Conservation (phyloP, 2,329 filamentous ascomycete species). For the Xylariaceae sp. region DNA sequence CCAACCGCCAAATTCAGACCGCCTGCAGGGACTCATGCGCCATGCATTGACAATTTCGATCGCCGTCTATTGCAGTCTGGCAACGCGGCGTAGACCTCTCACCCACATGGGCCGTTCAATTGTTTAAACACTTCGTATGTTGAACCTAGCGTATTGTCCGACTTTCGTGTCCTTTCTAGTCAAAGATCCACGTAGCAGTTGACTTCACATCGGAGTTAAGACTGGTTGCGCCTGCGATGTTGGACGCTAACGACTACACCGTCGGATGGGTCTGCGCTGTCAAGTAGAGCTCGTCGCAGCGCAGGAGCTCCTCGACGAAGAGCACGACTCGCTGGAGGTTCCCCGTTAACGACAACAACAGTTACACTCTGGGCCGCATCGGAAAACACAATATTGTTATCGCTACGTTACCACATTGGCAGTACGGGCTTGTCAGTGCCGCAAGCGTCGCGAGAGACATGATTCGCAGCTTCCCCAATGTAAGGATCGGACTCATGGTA, state of each 20-base stretch:
- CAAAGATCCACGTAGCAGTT: too few relatives aligned
- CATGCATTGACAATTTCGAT: too few relatives aligned
- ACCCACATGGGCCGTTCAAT: too few relatives aligned
- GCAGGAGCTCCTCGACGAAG: background rate
- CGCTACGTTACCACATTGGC: constrained; percentile 24
- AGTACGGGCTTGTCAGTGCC: constrained; percentile 26
- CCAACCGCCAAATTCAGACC: too few relatives aligned
- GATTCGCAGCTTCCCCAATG: constrained; percentile 29
- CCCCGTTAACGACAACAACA: background rate
- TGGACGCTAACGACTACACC: background rate
- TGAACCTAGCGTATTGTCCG: too few relatives aligned
- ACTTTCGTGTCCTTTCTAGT: too few relatives aligned
- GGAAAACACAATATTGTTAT: constrained; percentile 25
- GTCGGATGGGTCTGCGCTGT: constrained; percentile 11
- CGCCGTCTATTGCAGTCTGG: too few relatives aligned
- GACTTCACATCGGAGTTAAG: too few relatives aligned
- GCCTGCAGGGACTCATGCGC: too few relatives aligned
- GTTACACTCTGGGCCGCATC: constrained; percentile 17
- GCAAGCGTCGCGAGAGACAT: constrained; percentile 30
- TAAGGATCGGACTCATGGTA: constrained; percentile 33
- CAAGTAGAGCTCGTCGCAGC: constrained; percentile 1
- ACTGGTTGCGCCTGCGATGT: too few relatives aligned
- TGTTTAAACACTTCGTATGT: too few relatives aligned
- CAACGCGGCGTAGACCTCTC: too few relatives aligned
- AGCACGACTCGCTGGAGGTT: background rate